phyloP scores from a whole-genome alignment of 768 basidiomycete species.

The Trametes cinnabarina region DNA sequence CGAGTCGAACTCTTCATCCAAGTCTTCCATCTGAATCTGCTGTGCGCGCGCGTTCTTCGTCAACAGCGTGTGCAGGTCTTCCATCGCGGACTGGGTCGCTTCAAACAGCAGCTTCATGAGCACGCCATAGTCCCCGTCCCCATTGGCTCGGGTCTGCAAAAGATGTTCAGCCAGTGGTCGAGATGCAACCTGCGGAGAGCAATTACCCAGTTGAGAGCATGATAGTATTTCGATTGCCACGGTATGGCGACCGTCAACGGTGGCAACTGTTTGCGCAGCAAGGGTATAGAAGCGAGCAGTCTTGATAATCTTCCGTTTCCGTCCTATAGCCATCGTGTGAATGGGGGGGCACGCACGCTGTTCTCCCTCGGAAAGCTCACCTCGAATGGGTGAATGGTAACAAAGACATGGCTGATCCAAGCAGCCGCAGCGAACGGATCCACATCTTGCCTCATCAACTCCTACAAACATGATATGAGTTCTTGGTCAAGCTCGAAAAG shows the following conservation, averaged over 20 bases:
- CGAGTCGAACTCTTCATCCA: not conserved
- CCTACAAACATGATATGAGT: too few species aligned
- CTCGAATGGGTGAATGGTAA: slow-evolving; percentile 17
- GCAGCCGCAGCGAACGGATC: slow-evolving; percentile 14
- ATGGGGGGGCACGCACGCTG: not conserved
- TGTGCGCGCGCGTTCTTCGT: not conserved
- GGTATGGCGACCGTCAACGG: slow-evolving; percentile 7
- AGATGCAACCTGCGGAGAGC: not conserved
- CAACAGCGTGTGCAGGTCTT: not conserved
- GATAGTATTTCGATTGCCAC: slow-evolving; percentile 9
- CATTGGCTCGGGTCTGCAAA: slow-evolving; percentile 3
- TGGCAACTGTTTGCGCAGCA: slow-evolving; percentile 2
- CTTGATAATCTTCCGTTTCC: slow-evolving; percentile 14
- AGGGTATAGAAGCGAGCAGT: slow-evolving; percentile 15
- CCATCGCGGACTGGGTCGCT: slow-evolving; percentile 7
- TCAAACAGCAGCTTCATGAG: slow-evolving; percentile 10
- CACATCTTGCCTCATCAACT: slow-evolving; percentile 3
- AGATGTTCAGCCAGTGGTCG: not conserved
- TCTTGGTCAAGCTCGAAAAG: too few species aligned
- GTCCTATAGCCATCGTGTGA: not conserved
- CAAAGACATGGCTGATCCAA: slow-evolving; percentile 19
- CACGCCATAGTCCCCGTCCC: slow-evolving; percentile 14
- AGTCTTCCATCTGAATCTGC: not conserved
- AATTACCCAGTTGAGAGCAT: slow-evolving; percentile 11
- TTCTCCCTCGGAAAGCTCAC: not conserved